Conservation (phyloP, 306 rosid species). For the Trifolium fragiferum region DNA sequence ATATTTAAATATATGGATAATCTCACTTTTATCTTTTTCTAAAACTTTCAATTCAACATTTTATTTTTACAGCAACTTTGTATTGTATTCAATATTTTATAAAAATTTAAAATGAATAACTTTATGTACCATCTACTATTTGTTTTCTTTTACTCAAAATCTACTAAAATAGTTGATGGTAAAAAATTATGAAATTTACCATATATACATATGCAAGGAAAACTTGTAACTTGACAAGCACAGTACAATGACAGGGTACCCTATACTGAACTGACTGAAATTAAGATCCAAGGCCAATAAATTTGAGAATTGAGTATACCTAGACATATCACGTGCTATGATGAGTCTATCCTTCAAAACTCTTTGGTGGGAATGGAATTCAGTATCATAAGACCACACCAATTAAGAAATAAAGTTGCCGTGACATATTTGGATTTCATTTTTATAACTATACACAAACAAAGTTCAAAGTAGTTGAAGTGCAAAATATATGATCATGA, state of each 20-base stretch:
- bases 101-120: no score
- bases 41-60: no score
- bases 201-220: background rate
- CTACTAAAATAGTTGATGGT: background rate
- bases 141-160: no score
- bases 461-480: background rate
- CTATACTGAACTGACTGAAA: slow-evolving; percentile 6
- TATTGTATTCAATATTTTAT: no score
- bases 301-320: slow-evolving; percentile 5
- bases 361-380: background rate
- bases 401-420: background rate
- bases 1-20: no score
- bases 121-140: no score
- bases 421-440: background rate
- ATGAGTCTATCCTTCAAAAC: background rate
- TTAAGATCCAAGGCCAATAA: slow-evolving; percentile 10
- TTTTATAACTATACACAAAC: background rate
- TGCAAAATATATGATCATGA: background rate
- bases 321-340: slow-evolving; percentile 9
- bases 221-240: background rate
- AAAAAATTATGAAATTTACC: background rate
- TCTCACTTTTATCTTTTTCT: no score
- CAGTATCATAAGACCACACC: slow-evolving; percentile 13
- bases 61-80: no score
- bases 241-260: slow-evolving; percentile 11